phyloP scores from a whole-genome alignment of 768 basidiomycete species.

The Tricholoma sp. region DNA sequence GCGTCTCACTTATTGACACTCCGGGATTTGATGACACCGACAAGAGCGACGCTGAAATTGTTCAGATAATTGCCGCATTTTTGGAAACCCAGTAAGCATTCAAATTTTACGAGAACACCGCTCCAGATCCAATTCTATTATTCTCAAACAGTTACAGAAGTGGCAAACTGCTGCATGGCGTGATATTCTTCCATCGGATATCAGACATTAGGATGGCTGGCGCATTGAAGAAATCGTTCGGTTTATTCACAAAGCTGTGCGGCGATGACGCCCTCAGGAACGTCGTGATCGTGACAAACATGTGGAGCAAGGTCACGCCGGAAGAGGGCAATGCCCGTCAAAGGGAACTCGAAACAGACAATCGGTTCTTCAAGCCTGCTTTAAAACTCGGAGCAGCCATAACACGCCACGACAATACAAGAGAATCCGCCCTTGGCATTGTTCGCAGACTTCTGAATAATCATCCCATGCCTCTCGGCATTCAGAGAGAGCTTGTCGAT shows the following conservation, averaged over 20 bases:
- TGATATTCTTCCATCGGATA: slow-evolving; percentile 38
- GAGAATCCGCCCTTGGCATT: slow-evolving; percentile 25
- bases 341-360: slow-evolving; percentile 20
- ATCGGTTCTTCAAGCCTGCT: slow-evolving; percentile 36
- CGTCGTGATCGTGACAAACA: slow-evolving; percentile 41
- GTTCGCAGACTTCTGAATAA: slow-evolving; percentile 24
- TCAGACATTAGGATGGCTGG: slow-evolving; percentile 34
- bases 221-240: slow-evolving; percentile 35
- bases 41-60: slow-evolving; percentile 19
- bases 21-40: slow-evolving; percentile 38
- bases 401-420: slow-evolving; percentile 24
- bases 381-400: slow-evolving; percentile 33
- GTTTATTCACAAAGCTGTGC: slow-evolving; percentile 41
- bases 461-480: slow-evolving; percentile 5
- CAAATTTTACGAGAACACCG: neutral
- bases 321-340: slow-evolving; percentile 24
- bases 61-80: slow-evolving; percentile 17
- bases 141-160: slow-evolving; percentile 6
- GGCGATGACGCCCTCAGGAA: slow-evolving; percentile 38
- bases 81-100: slow-evolving; percentile 21
- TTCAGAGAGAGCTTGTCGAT: slow-evolving; percentile 15
- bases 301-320: slow-evolving; percentile 34
- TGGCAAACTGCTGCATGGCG: slow-evolving; percentile 26
- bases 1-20: slow-evolving; percentile 29
- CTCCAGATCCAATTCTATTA: neutral